These are phyloP conservation scores for Neurospora intermedia DNA, from an alignment of 495 filamentous ascomycete species.

Conservation along the genomic window DNA sequence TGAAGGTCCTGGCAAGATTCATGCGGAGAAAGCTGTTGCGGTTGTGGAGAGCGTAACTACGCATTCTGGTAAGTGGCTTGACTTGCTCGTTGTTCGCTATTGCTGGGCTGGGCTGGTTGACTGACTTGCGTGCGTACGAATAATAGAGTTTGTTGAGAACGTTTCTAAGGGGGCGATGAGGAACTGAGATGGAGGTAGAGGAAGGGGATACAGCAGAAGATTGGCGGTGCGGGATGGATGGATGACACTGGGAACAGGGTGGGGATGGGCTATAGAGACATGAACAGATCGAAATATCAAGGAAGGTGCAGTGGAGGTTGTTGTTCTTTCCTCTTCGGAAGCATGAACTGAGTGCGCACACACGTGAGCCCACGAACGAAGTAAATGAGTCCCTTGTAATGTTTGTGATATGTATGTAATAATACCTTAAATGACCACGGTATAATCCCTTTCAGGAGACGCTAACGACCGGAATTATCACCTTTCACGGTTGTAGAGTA, in stretches of 20 bases:
- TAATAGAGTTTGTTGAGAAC: not conserved
- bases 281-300: not conserved
- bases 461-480: too few species aligned
- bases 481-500: too few species aligned
- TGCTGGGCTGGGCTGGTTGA: not conserved
- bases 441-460: too few species aligned
- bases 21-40: not conserved
- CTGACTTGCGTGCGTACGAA: not conserved
- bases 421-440: too few species aligned
- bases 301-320: not conserved
- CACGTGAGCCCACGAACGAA: too few species aligned
- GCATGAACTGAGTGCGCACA: not conserved
- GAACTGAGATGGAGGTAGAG: not conserved
- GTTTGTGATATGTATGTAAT: too few species aligned
- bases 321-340: not conserved
- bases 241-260: not conserved
- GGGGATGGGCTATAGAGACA: not conserved
- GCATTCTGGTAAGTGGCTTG: not conserved
- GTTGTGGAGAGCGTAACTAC: not conserved
- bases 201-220: not conserved
- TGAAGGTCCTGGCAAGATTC: not conserved
- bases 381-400: too few species aligned
- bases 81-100: not conserved
- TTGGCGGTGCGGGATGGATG: not conserved
- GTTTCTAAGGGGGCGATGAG: not conserved